phyloP scores from a whole-genome alignment of 1,139 yeast species.

The Suhomyces bokatorum region DNA sequence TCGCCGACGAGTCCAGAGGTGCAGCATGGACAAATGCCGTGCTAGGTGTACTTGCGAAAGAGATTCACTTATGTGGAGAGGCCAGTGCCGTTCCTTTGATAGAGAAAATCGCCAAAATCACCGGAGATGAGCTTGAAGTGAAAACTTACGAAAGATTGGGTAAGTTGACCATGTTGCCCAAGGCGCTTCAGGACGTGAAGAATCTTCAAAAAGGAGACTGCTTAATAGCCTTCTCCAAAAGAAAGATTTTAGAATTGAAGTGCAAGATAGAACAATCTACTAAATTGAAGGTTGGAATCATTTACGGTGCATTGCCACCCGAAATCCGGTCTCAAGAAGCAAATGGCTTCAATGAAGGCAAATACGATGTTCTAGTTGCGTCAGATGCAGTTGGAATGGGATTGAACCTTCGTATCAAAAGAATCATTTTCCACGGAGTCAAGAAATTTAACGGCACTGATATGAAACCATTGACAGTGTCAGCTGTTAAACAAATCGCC shows the following conservation, averaged over 20 bases:
- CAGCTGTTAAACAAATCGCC: constrained; percentile 86
- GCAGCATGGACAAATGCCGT: constrained; percentile 95
- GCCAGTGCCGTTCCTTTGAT: constrained; percentile 73
- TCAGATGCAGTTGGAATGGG: constrained; percentile 99
- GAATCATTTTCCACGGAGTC: constrained; percentile 72
- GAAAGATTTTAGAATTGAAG: constrained; percentile 64
- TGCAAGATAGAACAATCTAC: constrained; percentile 64
- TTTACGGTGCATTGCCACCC: constrained; percentile 95
- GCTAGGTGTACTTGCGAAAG: constrained; percentile 82
- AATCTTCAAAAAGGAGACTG: constrained; percentile 75
- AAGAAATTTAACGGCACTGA: constrained; percentile 70
- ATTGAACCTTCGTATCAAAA: constrained; percentile 74
- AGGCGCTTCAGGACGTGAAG: constrained; percentile 32
- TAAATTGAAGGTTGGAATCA: constrained; percentile 74
- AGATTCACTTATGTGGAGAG: constrained; percentile 92
- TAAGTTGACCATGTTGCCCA: constrained; percentile 56
- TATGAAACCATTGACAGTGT: constrained; percentile 50
- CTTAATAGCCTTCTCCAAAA: constrained; percentile 81
- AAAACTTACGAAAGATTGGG: constrained; percentile 76
- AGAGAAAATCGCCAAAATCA: constrained; percentile 53
- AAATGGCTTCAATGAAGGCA: constrained; percentile 67
- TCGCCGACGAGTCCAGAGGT: constrained; percentile 76
- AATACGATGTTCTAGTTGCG: constrained; percentile 79
- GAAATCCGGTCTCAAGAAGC: constrained; percentile 91
- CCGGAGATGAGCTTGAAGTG: constrained; percentile 79